These are phyloP conservation scores for Aspergillus olivimuriae DNA, from an alignment of 495 filamentous ascomycete species.

Conservation along the genomic window DNA sequence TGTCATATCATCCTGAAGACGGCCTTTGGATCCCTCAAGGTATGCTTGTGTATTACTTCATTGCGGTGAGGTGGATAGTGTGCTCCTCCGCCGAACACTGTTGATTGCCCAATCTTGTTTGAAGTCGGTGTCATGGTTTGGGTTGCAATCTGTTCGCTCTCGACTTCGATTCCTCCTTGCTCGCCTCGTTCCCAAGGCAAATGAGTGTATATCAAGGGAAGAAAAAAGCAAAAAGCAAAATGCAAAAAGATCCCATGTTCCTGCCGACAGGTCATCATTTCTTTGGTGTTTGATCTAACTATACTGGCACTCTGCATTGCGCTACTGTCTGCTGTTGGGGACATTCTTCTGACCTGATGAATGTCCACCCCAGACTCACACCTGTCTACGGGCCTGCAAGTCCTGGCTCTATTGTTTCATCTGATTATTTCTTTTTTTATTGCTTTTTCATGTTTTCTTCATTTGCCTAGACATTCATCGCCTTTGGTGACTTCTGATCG, in stretches of 20 bases:
- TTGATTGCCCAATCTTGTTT: too few relatives aligned
- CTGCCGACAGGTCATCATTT: conserved; percentile 5
- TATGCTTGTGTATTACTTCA: neutral
- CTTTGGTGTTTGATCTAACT: conserved; percentile 12
- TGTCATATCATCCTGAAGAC: too few relatives aligned
- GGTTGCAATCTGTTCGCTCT: too few relatives aligned
- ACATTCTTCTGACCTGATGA: conserved; percentile 12
- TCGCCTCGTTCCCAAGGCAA: too few relatives aligned
- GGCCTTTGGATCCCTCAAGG: neutral
- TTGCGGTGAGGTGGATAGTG: too few relatives aligned
- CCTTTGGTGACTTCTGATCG: neutral
- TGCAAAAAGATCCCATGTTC: conserved; percentile 2
- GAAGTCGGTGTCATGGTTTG: too few relatives aligned
- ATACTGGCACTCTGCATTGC: conserved; percentile 16
- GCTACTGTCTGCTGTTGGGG: conserved; percentile 10
- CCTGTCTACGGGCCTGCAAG: neutral
- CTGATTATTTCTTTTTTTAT: conserved; percentile 3
- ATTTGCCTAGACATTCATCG: too few relatives aligned
- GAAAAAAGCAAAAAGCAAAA: conserved; percentile 1
- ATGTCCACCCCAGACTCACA: conserved; percentile 7
- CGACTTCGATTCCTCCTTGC: too few relatives aligned
- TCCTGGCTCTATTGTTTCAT: too few relatives aligned
- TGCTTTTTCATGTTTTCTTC: conserved; percentile 2
- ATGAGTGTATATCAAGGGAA: too few relatives aligned
- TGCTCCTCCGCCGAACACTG: too few relatives aligned